A percentile compares a stretch with the other conserved stretches of the same genome.
Evolutionary conservation across 805 yeast species (phyloP).

Genomic region (Grigorovia yakushimaensis): DNA sequence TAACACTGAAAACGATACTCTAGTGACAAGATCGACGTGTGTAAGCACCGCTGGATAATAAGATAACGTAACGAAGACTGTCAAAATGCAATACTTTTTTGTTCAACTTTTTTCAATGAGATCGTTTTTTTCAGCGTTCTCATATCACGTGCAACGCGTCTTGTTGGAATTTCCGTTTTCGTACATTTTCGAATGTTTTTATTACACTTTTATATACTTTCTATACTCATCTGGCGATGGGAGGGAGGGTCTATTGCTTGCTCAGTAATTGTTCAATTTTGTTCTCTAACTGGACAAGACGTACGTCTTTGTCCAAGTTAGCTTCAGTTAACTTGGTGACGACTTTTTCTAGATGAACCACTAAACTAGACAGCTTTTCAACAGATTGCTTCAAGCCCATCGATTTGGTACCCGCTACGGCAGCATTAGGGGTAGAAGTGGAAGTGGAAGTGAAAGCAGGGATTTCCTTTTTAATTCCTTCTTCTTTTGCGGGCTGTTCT

Average conservation of each 20-base stretch:
- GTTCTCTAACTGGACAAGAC: slow-evolving; percentile 45
- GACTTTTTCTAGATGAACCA: slow-evolving; percentile 46
- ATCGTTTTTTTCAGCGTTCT: background rate
- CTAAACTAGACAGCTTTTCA: slow-evolving; percentile 53
- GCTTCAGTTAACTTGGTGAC: slow-evolving; percentile 42
- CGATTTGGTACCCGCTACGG: slow-evolving; percentile 31
- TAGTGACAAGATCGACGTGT: background rate
- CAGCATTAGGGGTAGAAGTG: slow-evolving; percentile 8
- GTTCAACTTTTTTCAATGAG: background rate
- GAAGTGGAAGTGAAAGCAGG: background rate
- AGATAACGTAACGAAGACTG: too few relatives aligned
- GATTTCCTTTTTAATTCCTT: slow-evolving; percentile 8
- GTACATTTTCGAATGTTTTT: too few relatives aligned
- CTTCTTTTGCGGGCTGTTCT: slow-evolving; percentile 3
- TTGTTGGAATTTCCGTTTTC: background rate
- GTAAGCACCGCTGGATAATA: background rate
- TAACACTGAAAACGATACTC: background rate
- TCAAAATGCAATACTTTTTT: background rate
- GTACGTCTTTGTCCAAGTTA: slow-evolving; percentile 56
- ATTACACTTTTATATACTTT: too few relatives aligned
- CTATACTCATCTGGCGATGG: too few relatives aligned
- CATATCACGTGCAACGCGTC: background rate
- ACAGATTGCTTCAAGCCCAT: slow-evolving; percentile 64
- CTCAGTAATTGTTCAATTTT: slow-evolving; percentile 35
- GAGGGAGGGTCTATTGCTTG: background rate